A percentile compares a stretch with the other conserved stretches of the same genome.
These are phyloP conservation scores for Emergomyces pasteurianus DNA, from an alignment of 2,329 filamentous ascomycete genomes.

Conservation along the genomic window DNA sequence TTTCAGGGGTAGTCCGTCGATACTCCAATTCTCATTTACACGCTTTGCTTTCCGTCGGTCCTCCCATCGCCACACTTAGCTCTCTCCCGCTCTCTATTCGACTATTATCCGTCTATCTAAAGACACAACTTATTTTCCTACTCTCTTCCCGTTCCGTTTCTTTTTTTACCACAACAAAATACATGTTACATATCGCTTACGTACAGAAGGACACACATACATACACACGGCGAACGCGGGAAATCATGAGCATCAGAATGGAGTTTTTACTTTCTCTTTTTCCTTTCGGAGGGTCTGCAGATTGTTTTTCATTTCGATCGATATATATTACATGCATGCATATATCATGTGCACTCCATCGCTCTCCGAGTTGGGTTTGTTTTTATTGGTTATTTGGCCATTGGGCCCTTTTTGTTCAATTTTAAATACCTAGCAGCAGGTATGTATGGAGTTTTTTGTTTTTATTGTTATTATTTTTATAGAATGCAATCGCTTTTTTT, in stretches of 20 bases:
- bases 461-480: neutral
- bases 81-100: neutral
- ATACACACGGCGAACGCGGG: neutral
- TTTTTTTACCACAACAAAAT: neutral
- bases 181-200: neutral
- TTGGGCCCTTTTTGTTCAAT: neutral
- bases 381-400: neutral
- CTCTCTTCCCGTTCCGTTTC: neutral
- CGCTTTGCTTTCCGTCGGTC: neutral
- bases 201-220: neutral
- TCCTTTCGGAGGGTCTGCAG: neutral
- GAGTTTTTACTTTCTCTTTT: neutral
- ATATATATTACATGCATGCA: neutral
- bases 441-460: neutral
- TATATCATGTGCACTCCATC: neutral
- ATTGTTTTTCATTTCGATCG: constrained; percentile 1
- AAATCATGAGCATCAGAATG: neutral
- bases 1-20: neutral
- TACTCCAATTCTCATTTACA: neutral
- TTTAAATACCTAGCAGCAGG: neutral
- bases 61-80: neutral
- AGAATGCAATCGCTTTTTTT: neutral
- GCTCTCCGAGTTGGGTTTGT: neutral
- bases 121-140: neutral
- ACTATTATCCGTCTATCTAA: neutral